Evolutionary conservation across 2,329 filamentous ascomycete species (phyloP).

Genomic region (Rutstroemia sp.): DNA sequence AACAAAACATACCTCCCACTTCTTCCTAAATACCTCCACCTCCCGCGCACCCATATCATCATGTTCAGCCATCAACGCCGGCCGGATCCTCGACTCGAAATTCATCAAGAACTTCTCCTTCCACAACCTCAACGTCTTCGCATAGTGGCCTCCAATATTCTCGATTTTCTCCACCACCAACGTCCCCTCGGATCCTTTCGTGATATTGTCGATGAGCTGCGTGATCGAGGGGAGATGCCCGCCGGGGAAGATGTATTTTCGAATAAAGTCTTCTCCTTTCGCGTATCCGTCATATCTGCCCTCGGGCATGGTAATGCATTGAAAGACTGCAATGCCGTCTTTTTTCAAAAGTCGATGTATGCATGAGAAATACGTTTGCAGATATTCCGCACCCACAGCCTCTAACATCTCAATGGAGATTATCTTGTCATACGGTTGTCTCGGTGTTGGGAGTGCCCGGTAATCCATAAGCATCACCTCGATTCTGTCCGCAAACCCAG

Average conservation of each 20-base stretch:
- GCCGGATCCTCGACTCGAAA: slow-evolving; percentile 53
- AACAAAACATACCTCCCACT: slow-evolving; percentile 53
- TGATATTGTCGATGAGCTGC: slow-evolving; percentile 53
- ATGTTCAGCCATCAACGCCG: slow-evolving; percentile 52
- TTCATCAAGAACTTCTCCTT: slow-evolving; percentile 55
- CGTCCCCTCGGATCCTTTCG: slow-evolving; percentile 49
- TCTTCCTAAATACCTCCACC: slow-evolving; percentile 59
- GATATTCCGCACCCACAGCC: slow-evolving; percentile 60
- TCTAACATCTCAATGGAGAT: slow-evolving; percentile 75
- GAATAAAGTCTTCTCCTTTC: slow-evolving; percentile 64
- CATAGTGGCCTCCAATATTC: slow-evolving; percentile 69
- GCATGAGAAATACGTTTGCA: slow-evolving; percentile 59
- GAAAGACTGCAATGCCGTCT: slow-evolving; percentile 61
- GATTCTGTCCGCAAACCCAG: slow-evolving; percentile 53
- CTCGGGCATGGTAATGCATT: slow-evolving; percentile 73
- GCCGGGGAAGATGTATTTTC: slow-evolving; percentile 73
- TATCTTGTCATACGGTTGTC: slow-evolving; percentile 57
- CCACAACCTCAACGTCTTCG: slow-evolving; percentile 62
- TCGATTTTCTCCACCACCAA: slow-evolving; percentile 61
- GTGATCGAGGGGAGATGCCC: slow-evolving; percentile 53
- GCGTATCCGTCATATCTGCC: slow-evolving; percentile 58
- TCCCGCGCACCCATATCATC: slow-evolving; percentile 51
- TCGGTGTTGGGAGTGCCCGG: slow-evolving; percentile 48
- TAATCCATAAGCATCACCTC: slow-evolving; percentile 64
- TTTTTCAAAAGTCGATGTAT: slow-evolving; percentile 58